Evolutionary conservation across 2,329 filamentous ascomycete genomes (phyloP).

Genomic region (Trichoderma sp.): DNA sequence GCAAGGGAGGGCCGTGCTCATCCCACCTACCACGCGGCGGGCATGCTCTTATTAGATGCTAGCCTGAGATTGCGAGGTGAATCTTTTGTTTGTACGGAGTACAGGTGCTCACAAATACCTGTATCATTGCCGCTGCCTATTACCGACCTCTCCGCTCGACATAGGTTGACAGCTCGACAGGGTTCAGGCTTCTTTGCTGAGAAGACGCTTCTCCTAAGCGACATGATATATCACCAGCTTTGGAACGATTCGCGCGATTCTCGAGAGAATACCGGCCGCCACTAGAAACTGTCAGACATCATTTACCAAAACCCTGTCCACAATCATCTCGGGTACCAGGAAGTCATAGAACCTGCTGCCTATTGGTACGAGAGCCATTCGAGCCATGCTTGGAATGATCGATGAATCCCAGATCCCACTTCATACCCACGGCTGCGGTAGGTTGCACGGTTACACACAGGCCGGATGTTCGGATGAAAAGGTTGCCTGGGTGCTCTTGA

Average conservation of each 20-base stretch:
- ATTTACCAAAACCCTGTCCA: neutral
- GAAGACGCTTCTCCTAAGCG: neutral
- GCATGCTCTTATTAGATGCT: neutral
- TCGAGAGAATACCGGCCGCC: neutral
- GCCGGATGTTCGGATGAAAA: neutral
- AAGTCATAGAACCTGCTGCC: neutral
- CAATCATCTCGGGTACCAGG: neutral
- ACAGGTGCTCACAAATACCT: neutral
- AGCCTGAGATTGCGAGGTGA: neutral
- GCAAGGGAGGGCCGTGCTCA: constrained; percentile 1
- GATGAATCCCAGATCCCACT: neutral
- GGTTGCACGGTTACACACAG: neutral
- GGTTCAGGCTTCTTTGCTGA: neutral
- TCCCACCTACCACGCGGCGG: neutral
- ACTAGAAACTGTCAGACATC: neutral
- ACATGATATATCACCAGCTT: neutral
- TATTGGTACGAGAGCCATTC: neutral
- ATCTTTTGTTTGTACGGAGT: neutral
- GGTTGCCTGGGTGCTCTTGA: neutral
- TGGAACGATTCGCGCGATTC: neutral
- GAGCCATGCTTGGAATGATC: neutral
- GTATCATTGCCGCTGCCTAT: neutral
- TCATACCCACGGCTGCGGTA: neutral
- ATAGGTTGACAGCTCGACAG: neutral
- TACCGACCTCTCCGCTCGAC: neutral